These are phyloP conservation scores for Glutinoglossum americanum DNA, from an alignment of 495 filamentous ascomycete species.

Conservation along the genomic window DNA sequence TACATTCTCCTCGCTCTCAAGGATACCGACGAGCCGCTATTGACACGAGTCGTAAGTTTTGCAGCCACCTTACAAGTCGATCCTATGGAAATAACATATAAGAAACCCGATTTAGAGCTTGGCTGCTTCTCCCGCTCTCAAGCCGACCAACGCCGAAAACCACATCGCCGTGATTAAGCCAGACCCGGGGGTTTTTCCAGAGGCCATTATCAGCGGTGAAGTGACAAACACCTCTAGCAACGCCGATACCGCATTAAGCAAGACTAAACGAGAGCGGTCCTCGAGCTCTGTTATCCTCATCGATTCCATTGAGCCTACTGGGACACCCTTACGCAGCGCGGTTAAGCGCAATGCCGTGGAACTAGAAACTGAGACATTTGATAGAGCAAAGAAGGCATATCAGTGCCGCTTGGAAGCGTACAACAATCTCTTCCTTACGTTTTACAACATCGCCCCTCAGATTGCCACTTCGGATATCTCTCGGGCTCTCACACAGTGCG, in stretches of 20 bases:
- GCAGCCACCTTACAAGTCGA: background rate
- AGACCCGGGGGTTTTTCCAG: background rate
- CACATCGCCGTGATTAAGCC: background rate
- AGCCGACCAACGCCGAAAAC: background rate
- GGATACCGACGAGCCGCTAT: background rate
- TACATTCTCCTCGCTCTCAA: background rate
- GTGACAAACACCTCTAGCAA: background rate
- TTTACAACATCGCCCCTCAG: constrained; percentile 6
- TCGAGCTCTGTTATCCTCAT: background rate
- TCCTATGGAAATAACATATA: background rate
- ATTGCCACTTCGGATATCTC: constrained; percentile 4
- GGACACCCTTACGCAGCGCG: background rate
- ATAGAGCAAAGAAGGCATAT: background rate
- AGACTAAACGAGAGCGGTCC: background rate
- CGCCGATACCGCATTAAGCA: background rate
- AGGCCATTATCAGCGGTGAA: background rate
- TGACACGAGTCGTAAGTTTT: background rate
- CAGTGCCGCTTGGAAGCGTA: constrained; percentile 3
- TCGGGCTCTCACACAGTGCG: constrained; percentile 7
- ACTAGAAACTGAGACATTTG: background rate
- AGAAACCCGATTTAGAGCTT: background rate
- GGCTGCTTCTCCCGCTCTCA: background rate
- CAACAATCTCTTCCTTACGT: constrained; percentile 6
- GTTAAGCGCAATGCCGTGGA: background rate
- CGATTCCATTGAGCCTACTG: background rate